Evolutionary conservation across 768 basidiomycete species (phyloP).

Genomic region (Suillus occidentalis): DNA sequence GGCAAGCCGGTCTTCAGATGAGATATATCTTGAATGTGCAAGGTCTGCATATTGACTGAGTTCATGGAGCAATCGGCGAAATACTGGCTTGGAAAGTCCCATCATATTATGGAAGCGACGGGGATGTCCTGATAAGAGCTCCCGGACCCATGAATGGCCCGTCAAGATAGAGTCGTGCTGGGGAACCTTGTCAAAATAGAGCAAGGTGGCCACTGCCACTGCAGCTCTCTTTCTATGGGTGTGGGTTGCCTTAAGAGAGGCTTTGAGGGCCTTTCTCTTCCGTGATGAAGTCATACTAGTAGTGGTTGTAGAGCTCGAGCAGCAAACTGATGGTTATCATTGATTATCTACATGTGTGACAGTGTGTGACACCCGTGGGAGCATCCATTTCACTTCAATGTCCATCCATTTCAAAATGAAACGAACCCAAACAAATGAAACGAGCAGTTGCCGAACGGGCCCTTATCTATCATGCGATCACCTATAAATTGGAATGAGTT

Average conservation of each 20-base stretch:
- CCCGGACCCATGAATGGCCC: background rate
- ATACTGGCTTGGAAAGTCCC: background rate
- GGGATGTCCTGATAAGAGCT: background rate
- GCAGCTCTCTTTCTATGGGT: background rate
- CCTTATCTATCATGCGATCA: background rate
- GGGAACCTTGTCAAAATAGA: background rate
- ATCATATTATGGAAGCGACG: background rate
- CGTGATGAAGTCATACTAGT: background rate
- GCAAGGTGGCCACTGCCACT: background rate
- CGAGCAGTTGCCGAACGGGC: background rate
- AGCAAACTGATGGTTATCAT: background rate
- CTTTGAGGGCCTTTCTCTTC: background rate
- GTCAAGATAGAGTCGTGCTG: background rate
- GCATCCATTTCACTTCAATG: background rate
- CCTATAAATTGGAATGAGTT: no score
- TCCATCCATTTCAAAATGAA: background rate
- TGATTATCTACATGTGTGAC: background rate
- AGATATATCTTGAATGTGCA: background rate
- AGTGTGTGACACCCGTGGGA: background rate
- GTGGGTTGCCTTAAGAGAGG: background rate
- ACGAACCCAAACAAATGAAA: background rate
- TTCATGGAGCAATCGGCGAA: background rate
- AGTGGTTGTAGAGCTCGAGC: background rate
- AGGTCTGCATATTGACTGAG: background rate
- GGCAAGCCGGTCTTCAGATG: background rate